Base-by-base conservation (phyloP, 2,329 filamentous ascomycete species). In the Pseudocercospora crystallina region DNA sequence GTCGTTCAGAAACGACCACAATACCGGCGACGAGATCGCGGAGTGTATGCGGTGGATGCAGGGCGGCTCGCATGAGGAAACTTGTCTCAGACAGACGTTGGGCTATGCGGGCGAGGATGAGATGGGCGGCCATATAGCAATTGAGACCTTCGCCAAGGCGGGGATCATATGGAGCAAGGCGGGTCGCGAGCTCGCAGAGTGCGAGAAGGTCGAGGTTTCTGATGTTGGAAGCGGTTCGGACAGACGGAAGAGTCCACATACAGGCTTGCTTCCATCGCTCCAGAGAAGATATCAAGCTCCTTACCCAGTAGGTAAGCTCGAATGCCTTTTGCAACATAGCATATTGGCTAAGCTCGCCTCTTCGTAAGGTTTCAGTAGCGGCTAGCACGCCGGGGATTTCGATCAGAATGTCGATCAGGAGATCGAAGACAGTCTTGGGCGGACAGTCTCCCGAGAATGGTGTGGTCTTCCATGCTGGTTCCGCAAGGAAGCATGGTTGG, bases 91-190 rank as follows among this genome's bases (percentile, higher is more conserved):
- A 35, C 13, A 53, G 14, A 2, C 40, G 34, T 29, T 45, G 36
- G 20, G 50, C 45, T 40, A 49, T 40, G 1, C 50, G 45, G 7
- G 45, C 36, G 17, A 53, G 46, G 20, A 53, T 41, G 13, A 53
- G 20, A 8, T 53, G 50, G 35, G 46, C 46, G 12, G 45, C 50
- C 12, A 36, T 12, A 7, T 46, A 53, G 42, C 45, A 49, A 29
- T 49, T 49, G 40, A 53, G 45, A 29, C 39, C 45, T 35, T 53
- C 50, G 30, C 45, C 40, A 8, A 49, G 30, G 10, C 15, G 49
- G n/a, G n/a, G 9, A 10, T 49, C 40, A 14, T 53, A 53, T 3
- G 39, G 50, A 14, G 2, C 8, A 8, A 40, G 10, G 15, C 31
- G 34, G 15, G 41, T 53, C 10, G 13, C 15, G 35, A 53, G 46